Base-by-base conservation (phyloP, 495 filamentous ascomycete species). In the Aspergillus taichungensis region DNA sequence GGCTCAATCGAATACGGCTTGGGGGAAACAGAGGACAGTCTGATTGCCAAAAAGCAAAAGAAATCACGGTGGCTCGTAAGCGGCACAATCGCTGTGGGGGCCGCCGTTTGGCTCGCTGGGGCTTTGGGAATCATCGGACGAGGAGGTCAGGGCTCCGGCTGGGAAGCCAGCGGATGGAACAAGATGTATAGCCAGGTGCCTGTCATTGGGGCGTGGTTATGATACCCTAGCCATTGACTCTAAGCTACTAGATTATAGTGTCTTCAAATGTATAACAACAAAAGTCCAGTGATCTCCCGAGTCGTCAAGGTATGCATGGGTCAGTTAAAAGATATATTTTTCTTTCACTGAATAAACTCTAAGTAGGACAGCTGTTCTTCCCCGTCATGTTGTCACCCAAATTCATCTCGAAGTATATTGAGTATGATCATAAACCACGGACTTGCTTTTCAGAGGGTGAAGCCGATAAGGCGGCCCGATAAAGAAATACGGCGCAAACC, bases 151-250 rank as follows among this genome's bases (percentile, higher is more conserved):
- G 79, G 77, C 8, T 63, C 71, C 13, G 87, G 87, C 2, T 96
- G 88, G 84, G 69, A 94, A 18, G 87, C 79, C 18, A 84, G 76
- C 53, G 66, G 83, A 13, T 95, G 88, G 69, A 86, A 95, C 63
- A 67, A 77, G 38, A 65, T 84, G 49, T 84, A 82, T 61, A 68
- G 58, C 44, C 61, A 56, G 35, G 68, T 81, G 13, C 78, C 78
- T 24, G 37, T 77, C 27, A 54, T 79, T 46, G 75, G 74, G 0
- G 40, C 51, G 28, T 79, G 74, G 75, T 46, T 77, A 39, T 78
- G 47, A 57, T 6, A 30, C 30, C 14, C 32, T 8, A n/a, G 8
- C 5, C 8, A 28, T 37, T 31, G 29, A 12, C 14, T 37, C 41
- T 24, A 40, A 30, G 10, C 28, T 18, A 27, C 29, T 38, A 46